phyloP scores from a whole-genome alignment of 345 rosid species.

The Gossypium longicalyx region DNA sequence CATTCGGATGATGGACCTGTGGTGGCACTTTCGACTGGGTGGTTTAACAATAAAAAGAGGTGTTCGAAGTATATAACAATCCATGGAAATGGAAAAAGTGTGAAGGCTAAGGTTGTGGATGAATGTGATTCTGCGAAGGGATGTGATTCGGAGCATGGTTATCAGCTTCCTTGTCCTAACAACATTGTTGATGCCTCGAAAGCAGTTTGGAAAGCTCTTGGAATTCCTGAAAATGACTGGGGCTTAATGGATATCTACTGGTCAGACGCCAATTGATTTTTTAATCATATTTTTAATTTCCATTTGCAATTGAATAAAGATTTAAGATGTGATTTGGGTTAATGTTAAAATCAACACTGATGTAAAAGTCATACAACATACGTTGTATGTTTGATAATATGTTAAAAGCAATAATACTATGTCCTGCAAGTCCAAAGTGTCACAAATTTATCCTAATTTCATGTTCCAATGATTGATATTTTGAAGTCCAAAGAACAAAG shows the following conservation, averaged over 20 bases:
- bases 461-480: too few relatives aligned
- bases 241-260: background rate
- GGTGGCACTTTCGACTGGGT: conserved; percentile 10
- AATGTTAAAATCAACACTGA: too few relatives aligned
- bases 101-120: background rate
- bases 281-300: background rate
- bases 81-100: background rate
- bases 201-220: too few relatives aligned
- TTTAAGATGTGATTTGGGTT: too few relatives aligned
- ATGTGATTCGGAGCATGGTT: background rate
- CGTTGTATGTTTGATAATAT: too few relatives aligned
- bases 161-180: background rate
- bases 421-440: too few relatives aligned
- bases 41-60: background rate
- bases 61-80: background rate
- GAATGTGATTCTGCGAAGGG: background rate
- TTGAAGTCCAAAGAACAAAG: too few relatives aligned
- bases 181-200: too few relatives aligned
- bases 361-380: too few relatives aligned
- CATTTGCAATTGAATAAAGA: background rate
- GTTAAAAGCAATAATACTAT: too few relatives aligned
- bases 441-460: too few relatives aligned
- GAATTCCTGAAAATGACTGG: too few relatives aligned
- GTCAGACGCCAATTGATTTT: background rate
- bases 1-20: background rate